Conservation (phyloP, 2,329 filamentous ascomycete genomes). For the Pseudogymnoascus sp. region DNA sequence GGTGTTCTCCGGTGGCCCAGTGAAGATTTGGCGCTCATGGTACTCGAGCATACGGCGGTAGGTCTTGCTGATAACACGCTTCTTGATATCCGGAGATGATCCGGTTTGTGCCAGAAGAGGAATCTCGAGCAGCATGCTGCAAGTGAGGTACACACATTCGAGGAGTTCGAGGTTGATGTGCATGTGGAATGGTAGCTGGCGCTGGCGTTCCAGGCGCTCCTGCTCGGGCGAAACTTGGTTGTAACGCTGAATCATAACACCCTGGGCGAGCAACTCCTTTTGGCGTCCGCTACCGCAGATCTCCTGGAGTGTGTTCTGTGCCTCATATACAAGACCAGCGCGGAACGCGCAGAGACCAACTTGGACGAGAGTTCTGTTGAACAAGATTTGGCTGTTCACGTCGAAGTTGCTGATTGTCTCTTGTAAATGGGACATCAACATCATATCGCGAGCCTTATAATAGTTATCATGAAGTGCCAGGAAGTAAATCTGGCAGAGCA, state of each 20-base stretch:
- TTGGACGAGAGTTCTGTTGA: conserved; percentile 96
- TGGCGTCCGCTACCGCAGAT: conserved; percentile 96
- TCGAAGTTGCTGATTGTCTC: conserved; percentile 97
- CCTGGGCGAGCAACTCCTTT: conserved; percentile 95
- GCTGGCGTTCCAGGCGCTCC: conserved; percentile 92
- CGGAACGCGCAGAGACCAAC: conserved; percentile 98
- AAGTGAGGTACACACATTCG: conserved; percentile 96
- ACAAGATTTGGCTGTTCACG: conserved; percentile 93
- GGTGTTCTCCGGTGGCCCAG: conserved; percentile 95
- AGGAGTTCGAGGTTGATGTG: conserved; percentile 98
- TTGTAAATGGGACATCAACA: conserved; percentile 98
- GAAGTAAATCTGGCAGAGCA: conserved; percentile 99
- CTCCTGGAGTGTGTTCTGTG: conserved; percentile 94
- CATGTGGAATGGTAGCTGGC: conserved; percentile 99
- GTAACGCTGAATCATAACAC: conserved; percentile 96
- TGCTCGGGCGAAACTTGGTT: conserved; percentile 95
- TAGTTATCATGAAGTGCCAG: conserved; percentile 94
- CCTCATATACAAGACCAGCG: conserved; percentile 91
- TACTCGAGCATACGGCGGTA: conserved; percentile 99
- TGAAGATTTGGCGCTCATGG: conserved; percentile 98
- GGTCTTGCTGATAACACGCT: conserved; percentile 97
- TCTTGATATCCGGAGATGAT: conserved; percentile 92
- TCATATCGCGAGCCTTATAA: conserved; percentile 96
- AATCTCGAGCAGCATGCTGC: conserved; percentile 98
- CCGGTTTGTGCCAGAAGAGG: conserved; percentile 93